Conservation (phyloP, 2,329 filamentous ascomycete genomes). For the Diplodia seriata region DNA sequence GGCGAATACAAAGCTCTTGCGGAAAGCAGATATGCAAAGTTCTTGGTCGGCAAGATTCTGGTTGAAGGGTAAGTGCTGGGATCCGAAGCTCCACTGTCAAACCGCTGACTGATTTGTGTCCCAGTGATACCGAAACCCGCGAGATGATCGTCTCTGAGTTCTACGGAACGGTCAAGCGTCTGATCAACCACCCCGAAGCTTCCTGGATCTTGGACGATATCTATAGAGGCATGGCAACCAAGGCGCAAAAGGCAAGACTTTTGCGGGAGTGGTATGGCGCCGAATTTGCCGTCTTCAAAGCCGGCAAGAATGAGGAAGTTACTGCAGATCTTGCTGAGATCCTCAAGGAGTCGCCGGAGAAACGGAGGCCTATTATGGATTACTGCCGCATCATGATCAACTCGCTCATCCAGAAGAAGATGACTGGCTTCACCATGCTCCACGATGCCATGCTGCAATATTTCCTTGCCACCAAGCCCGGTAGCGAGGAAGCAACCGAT, state of each 20-base stretch:
- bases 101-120: constrained; percentile 10
- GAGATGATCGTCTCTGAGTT: constrained; percentile 93
- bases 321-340: constrained; percentile 76
- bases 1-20: constrained; percentile 84
- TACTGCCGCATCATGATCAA: constrained; percentile 88
- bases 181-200: constrained; percentile 95
- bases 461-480: constrained; percentile 78
- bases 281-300: constrained; percentile 83
- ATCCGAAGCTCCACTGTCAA: background rate
- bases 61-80: constrained; percentile 68
- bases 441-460: constrained; percentile 99
- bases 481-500: constrained; percentile 81
- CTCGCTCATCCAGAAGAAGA: constrained; percentile 91
- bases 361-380: constrained; percentile 85
- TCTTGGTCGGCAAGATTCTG: constrained; percentile 92
- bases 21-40: constrained; percentile 97
- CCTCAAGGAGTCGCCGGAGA: constrained; percentile 78
- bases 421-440: constrained; percentile 95
- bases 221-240: constrained; percentile 86
- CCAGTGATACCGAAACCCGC: constrained; percentile 78
- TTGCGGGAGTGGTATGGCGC: constrained; percentile 96
- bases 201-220: constrained; percentile 98
- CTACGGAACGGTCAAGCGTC: constrained; percentile 87
- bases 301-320: constrained; percentile 59
- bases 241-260: constrained; percentile 82